Evolutionary conservation across 768 basidiomycete species (phyloP).

Genomic region (Leccinum subtestaceum): DNA sequence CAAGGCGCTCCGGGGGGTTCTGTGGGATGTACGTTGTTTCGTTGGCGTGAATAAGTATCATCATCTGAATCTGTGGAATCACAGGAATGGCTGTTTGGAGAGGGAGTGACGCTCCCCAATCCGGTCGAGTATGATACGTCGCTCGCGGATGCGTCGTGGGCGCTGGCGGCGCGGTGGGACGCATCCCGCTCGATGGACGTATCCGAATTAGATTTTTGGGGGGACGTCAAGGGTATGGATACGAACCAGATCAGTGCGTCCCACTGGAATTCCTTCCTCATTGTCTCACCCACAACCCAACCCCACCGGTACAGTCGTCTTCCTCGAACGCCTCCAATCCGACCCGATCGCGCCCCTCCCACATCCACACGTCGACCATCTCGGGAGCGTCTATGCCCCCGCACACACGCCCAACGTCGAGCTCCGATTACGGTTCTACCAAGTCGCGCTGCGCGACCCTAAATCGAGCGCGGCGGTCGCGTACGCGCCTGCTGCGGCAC

Average conservation of each 20-base stretch:
- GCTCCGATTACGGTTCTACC: slow-evolving; percentile 45
- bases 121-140: slow-evolving; percentile 72
- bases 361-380: slow-evolving; percentile 50
- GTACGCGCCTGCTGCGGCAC: too few relatives aligned
- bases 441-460: slow-evolving; percentile 34
- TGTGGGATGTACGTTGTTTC: slow-evolving; percentile 67
- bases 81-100: slow-evolving; percentile 81
- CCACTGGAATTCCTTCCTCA: too few relatives aligned
- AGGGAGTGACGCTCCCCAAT: slow-evolving; percentile 70
- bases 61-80: background rate
- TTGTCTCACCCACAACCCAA: too few relatives aligned
- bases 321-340: slow-evolving; percentile 75
- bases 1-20: slow-evolving; percentile 64
- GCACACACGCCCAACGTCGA: slow-evolving; percentile 65
- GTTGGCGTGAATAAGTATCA: background rate
- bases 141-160: slow-evolving; percentile 67
- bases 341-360: slow-evolving; percentile 53
- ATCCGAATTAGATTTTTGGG: slow-evolving; percentile 50
- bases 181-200: slow-evolving; percentile 50
- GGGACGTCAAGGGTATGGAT: slow-evolving; percentile 63
- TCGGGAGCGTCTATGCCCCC: slow-evolving; percentile 51
- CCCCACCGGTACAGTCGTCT: slow-evolving; percentile 54
- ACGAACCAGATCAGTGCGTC: slow-evolving; percentile 72
- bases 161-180: slow-evolving; percentile 74
- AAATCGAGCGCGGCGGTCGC: slow-evolving; percentile 31